These are phyloP conservation scores for Botrytis cinerea DNA, from an alignment of 2,329 filamentous ascomycete species.

Conservation along the genomic window DNA sequence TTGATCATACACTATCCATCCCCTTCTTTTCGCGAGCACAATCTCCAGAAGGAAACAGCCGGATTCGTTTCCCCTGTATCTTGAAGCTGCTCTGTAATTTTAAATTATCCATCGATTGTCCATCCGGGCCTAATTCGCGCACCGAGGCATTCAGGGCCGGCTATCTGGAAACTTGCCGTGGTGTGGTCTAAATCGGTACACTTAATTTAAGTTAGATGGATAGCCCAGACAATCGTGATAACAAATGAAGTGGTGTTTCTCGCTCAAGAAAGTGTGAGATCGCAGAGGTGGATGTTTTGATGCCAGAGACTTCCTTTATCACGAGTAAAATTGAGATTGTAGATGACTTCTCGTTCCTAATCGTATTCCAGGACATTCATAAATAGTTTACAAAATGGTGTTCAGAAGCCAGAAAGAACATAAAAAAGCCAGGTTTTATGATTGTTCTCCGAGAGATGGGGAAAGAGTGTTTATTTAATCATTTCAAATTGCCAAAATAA, in stretches of 20 bases:
- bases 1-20: neutral
- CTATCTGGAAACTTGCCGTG: neutral
- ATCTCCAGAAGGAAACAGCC: neutral
- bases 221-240: fast-evolving
- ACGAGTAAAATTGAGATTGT: neutral
- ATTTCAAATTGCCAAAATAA: neutral
- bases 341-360: neutral
- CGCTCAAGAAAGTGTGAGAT: neutral
- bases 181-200: neutral
- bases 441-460: neutral
- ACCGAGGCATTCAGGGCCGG: neutral
- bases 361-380: neutral
- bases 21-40: neutral
- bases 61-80: neutral
- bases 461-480: neutral
- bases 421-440: neutral
- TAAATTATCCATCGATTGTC: neutral
- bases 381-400: neutral
- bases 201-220: neutral
- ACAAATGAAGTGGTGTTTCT: neutral
- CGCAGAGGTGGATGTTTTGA: neutral
- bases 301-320: neutral
- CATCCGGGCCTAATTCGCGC: neutral
- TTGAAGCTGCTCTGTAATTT: neutral
- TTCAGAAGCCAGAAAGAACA: neutral